Base-by-base conservation (phyloP, 176 grass and related monocot genomes). In the Triticum dicoccoides region DNA sequence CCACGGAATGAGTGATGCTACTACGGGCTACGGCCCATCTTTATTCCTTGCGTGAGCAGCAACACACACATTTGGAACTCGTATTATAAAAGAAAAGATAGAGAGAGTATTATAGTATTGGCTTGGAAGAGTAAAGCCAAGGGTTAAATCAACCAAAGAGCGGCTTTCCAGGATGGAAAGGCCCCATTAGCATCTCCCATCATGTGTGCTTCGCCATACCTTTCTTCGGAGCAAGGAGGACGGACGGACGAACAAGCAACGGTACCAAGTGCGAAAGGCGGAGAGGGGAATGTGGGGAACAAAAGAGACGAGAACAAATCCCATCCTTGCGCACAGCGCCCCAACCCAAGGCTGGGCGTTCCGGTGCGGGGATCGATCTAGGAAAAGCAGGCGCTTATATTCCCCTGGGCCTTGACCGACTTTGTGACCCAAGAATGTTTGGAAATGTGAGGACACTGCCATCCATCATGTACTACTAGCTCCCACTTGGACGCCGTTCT, bases 291-390 rank as follows among this genome's bases (percentile, higher is more conserved):
- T 77, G 86, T 39, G 78, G 45, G 70, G 81, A 69, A 38, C 85
- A 80, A 87, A 91, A 84, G 89, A 51, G 82, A 63, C 72, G 63
- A 82, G 27, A 88, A 82, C 90, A 85, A 88, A 88, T 91, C 86
- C 82, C 77, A 41, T 34, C 44, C 85, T 83, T 49, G 79, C 54
- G 32, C 79, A 5, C 27, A 66, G 54, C 68, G 81, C 51, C 71
- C 72, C 72, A 38, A 86, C 71, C 72, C 72, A 38, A 86, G 66
- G 41, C 12, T 63, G 42, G 24, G 65, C 29, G 42, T 3, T 38
- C 37, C 37, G 37, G 6, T 11, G 52, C 69, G 78, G 73, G 69
- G 71, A 65, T 80, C 63, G 65, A 63, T 33, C 81, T 70, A 80
- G 15, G 15, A 37, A 76, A 69, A 87, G 47, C 64, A 69, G 7